These are phyloP conservation scores for Ceratocystis cacaofunesta DNA, from an alignment of 2,329 filamentous ascomycete species.

Conservation along the genomic window DNA sequence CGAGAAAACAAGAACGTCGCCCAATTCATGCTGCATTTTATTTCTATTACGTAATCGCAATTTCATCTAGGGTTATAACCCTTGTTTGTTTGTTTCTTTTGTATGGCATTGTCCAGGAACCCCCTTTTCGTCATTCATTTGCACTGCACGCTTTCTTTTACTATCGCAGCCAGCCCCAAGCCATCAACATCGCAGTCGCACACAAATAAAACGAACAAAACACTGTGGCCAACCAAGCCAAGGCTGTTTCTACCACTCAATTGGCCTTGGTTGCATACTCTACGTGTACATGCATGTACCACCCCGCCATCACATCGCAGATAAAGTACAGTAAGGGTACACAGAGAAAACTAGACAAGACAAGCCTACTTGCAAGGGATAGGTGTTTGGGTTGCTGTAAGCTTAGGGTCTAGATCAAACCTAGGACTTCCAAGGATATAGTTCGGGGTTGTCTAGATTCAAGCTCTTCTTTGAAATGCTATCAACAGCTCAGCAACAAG, in stretches of 20 bases:
- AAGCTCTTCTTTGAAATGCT: no score
- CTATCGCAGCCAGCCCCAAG: background rate
- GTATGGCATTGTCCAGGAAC: no score
- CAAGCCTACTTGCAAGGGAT: background rate
- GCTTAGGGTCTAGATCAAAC: background rate
- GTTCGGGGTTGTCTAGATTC: no score
- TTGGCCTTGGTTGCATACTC: background rate
- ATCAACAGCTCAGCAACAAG: background rate
- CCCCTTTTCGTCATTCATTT: no score
- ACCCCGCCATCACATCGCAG: slow-evolving; percentile 1
- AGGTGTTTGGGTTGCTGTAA: background rate
- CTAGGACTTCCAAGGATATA: background rate
- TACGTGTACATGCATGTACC: background rate
- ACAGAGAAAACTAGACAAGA: background rate
- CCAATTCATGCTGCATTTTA: background rate
- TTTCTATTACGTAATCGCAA: background rate
- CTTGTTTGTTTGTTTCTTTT: background rate
- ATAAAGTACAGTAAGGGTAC: background rate
- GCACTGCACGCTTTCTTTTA: background rate
- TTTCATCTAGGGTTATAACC: background rate
- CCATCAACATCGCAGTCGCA: background rate
- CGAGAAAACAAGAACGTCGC: background rate
- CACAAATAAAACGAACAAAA: background rate
- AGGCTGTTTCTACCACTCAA: background rate
- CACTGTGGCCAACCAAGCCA: background rate